Evolutionary conservation across 2,329 filamentous ascomycete genomes (phyloP).

Genomic region (Calonectria honghensis): DNA sequence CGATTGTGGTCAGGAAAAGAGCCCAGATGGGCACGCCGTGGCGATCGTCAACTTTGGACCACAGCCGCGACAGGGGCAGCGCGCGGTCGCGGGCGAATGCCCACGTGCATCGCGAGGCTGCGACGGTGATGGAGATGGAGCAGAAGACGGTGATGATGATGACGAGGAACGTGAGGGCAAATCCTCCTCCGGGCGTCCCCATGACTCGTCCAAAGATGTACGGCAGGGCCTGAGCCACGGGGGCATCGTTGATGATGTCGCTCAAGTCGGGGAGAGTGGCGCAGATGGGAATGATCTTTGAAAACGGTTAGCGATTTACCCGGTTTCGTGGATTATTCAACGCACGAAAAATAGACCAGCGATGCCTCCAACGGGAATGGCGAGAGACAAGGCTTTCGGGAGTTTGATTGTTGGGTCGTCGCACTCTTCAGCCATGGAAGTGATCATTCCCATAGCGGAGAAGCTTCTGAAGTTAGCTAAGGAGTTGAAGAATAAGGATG

Average conservation of each 20-base stretch:
- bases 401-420: conserved; percentile 76
- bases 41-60: conserved; percentile 78
- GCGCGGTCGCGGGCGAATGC: conserved; percentile 85
- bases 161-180: conserved; percentile 84
- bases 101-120: conserved; percentile 83
- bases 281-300: conserved; percentile 50
- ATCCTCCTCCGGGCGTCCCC: conserved; percentile 83
- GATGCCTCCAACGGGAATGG: conserved; percentile 77
- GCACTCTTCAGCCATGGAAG: conserved; percentile 76
- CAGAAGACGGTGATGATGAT: conserved; percentile 86
- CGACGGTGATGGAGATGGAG: conserved; percentile 83
- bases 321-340: conserved; percentile 59
- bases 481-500: too few species aligned
- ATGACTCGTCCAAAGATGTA: conserved; percentile 85
- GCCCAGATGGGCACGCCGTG: conserved; percentile 83
- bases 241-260: conserved; percentile 75
- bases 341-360: conserved; percentile 77
- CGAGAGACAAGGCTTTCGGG: conserved; percentile 80
- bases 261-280: conserved; percentile 83
- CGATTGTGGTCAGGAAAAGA: conserved; percentile 78
- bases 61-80: conserved; percentile 80
- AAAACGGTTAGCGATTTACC: not conserved
- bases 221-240: conserved; percentile 84
- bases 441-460: conserved; percentile 71
- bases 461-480: conserved; percentile 45